Base-by-base conservation (phyloP, 345 rosid species). In the Gossypium anomalum region DNA sequence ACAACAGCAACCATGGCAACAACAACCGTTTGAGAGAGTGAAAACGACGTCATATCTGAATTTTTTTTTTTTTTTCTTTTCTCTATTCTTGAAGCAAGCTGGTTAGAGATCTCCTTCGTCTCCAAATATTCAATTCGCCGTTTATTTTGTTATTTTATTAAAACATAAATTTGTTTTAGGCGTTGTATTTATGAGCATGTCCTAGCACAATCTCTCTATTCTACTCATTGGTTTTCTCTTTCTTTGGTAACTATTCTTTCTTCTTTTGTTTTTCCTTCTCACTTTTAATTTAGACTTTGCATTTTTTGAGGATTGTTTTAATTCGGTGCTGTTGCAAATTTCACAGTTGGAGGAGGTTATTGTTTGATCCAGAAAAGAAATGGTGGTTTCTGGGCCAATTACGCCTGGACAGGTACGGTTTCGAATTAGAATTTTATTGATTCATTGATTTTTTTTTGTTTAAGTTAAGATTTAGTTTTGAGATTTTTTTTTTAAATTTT, bases 371-470 rank as follows among this genome's bases (percentile, higher is more conserved):
- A 38, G 57, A 66, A 51, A 88, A 38, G 49, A 66, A 51, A 94
- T 94, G 98, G 92, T 75, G 86, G 88, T 81, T 78, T 82, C 82
- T 70, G 91, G 84, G 71, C 85, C 89, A 20, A 86, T 94, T 55
- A 85, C 98, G 80, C 92, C 97, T 79, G 97, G 97, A 49, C 93
- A 86, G 97, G 98, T 94, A 51, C 74, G 57, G 19, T 63, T 17
- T 34, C 6, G 15, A 27, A 15, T 71, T 48, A 47, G 19, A 27
- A 47, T 51, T 61, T 19, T 76, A 45, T 76, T 53, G 75, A 74
- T 71, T 67, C 72, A 8, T 43, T 78, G 67, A 34, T 57, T 63
- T 71, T 49, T 51, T 25, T 27, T 27, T 7, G 59, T 20, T 27
- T 9, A 49, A 44, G 58, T 51, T 27, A 49, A 27, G 48, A 52